Evolutionary conservation across 1,284 basidiomycete genomes (phyloP).

Genomic region (Moniliophthora roreri): DNA sequence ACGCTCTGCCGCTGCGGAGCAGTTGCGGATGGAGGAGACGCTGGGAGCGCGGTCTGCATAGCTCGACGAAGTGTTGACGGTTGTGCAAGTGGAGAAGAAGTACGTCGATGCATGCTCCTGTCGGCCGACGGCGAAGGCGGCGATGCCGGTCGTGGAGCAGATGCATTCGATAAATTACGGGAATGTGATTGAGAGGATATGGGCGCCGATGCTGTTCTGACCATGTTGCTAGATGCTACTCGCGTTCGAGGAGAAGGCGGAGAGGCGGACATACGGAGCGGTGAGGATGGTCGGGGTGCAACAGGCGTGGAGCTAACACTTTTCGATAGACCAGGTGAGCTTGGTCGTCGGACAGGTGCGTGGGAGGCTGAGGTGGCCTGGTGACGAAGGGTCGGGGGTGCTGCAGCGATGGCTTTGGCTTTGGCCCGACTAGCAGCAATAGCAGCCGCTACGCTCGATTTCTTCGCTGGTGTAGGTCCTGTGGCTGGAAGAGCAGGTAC

Average conservation of each 20-base stretch:
- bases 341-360: slow-evolving; percentile 42
- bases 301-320: slow-evolving; percentile 30
- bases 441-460: slow-evolving; percentile 75
- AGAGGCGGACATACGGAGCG: slow-evolving; percentile 39
- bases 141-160: slow-evolving; percentile 35
- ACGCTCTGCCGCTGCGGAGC: slow-evolving; percentile 17
- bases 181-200: slow-evolving; percentile 32
- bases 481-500: slow-evolving; percentile 39
- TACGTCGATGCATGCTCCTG: slow-evolving; percentile 40
- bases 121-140: slow-evolving; percentile 50
- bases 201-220: slow-evolving; percentile 39
- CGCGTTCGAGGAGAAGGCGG: slow-evolving; percentile 45
- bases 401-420: slow-evolving; percentile 77
- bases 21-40: slow-evolving; percentile 40
- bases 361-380: slow-evolving; percentile 71
- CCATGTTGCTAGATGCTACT: slow-evolving; percentile 33
- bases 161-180: slow-evolving; percentile 35
- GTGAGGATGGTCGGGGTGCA: slow-evolving; percentile 40
- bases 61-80: slow-evolving; percentile 42
- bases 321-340: slow-evolving; percentile 42
- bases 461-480: slow-evolving; percentile 60
- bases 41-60: slow-evolving; percentile 45
- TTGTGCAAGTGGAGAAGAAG: slow-evolving; percentile 51
- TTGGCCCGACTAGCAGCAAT: slow-evolving; percentile 84
- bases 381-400: slow-evolving; percentile 73